Conservation (phyloP, 352 stramenopile species). For the Aphanomyces cochlioides region DNA sequence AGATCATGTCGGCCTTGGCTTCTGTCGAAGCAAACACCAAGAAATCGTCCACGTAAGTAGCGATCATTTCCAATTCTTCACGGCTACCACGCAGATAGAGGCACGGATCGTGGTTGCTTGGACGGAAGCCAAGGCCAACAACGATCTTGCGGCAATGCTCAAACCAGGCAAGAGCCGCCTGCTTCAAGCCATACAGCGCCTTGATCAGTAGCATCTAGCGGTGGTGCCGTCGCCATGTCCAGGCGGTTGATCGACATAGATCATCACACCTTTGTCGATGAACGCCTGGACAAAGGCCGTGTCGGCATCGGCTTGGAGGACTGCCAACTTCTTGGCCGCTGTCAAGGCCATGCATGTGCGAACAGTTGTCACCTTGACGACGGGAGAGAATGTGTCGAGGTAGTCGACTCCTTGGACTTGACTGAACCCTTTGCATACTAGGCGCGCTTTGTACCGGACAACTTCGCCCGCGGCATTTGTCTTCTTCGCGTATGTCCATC, state of each 20-base stretch:
- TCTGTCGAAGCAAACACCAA: not conserved
- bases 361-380: slow-evolving; percentile 44
- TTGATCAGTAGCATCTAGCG: not conserved
- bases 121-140: not conserved
- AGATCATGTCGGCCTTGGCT: not conserved
- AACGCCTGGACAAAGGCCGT: slow-evolving; percentile 17
- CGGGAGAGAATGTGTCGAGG: slow-evolving; percentile 38
- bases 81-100: too few relatives aligned
- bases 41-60: slow-evolving; percentile 14
- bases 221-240: not conserved
- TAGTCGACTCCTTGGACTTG: slow-evolving; percentile 39
- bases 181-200: slow-evolving; percentile 33
- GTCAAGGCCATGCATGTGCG: slow-evolving; percentile 31
- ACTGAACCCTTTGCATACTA: slow-evolving; percentile 38
- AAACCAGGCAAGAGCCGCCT: slow-evolving; percentile 20
- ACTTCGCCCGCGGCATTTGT: slow-evolving; percentile 36
- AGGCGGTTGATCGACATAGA: not conserved
- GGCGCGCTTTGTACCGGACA: slow-evolving; percentile 37
- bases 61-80: slow-evolving; percentile 12
- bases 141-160: slow-evolving; percentile 18
- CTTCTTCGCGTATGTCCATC: slow-evolving; percentile 44
- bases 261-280: not conserved
- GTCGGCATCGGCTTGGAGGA: slow-evolving; percentile 38
- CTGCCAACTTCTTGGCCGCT: slow-evolving; percentile 27
- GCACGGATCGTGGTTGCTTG: slow-evolving; percentile 4